Evolutionary conservation across 2,329 filamentous ascomycete species (phyloP), one percentile per base, ranked within the genome.

Genomic region (Pyrenochaeta sp.): DNA sequence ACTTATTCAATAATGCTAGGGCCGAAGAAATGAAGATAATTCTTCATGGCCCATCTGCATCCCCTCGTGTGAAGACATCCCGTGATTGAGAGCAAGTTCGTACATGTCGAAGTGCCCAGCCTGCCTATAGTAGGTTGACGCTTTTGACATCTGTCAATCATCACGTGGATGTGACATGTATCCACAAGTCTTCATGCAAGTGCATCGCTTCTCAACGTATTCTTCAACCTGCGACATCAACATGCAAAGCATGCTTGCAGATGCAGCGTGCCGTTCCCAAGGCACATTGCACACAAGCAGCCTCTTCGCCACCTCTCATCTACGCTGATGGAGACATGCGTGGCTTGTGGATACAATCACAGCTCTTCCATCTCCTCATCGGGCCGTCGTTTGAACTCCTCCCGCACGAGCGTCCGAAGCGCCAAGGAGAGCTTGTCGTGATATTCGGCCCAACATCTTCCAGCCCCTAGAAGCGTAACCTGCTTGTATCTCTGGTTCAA

Each of bases 391-490:
- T 71, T 72, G 51, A 75, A 76, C 64, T 91, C 88, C 36, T 77
- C 76, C 60, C 87, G 80, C 64, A 83, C 78, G 2, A 93, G 76
- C 7, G 77, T 76, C 41, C 82, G 79, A 72, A 94, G 89, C 6
- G 84, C 80, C 48, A 78, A 75, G 68, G 82, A 81, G 9, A 92
- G 69, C 35, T 87, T 77, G 22, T 81, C 79, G 71, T 95, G 88
- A 63, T 87, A 84, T 37, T 87, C 83, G 15, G 86, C 87, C 74
- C 90, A 86, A 44, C 81, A 81, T 55, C 84, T 81, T 0, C 86
- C 86, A 55, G 83, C 83, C 8, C 81, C 80, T 34, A 96, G 74
- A 29, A 94, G 77, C 3, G 84, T 83, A 17, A 82, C 75, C 66
- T 91, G 85, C 70, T 93, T 91, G 87, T 90, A 95, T 23, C 51